phyloP scores from a whole-genome alignment of 2,329 filamentous ascomycete species.

The Penicillium sp. region DNA sequence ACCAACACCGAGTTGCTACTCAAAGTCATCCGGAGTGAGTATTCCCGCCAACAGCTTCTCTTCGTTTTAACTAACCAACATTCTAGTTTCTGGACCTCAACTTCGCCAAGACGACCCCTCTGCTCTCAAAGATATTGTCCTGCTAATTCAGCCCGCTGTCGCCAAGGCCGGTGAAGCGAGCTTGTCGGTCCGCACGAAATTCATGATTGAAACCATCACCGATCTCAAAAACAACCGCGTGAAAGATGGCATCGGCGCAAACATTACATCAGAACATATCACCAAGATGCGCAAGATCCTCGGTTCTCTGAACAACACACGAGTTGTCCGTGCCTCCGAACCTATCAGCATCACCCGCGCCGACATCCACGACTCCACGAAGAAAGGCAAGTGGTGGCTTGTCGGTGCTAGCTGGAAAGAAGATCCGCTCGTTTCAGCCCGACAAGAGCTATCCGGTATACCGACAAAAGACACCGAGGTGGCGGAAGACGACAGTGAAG shows the following conservation, averaged over 20 bases:
- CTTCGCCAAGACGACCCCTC: constrained; percentile 84
- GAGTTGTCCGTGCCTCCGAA: constrained; percentile 65
- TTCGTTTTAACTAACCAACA: constrained; percentile 13
- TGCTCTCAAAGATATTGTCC: constrained; percentile 80
- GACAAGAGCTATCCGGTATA: constrained; percentile 27
- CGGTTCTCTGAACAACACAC: constrained; percentile 62
- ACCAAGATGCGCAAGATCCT: constrained; percentile 84
- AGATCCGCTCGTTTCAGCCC: constrained; percentile 35
- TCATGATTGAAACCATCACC: constrained; percentile 95
- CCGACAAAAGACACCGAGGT: constrained; percentile 10
- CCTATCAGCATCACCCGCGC: constrained; percentile 73
- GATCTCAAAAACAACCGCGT: constrained; percentile 91
- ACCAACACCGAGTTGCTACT: constrained; percentile 83
- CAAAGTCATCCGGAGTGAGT: constrained; percentile 65
- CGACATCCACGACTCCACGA: constrained; percentile 77
- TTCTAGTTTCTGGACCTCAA: constrained; percentile 63
- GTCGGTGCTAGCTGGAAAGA: constrained; percentile 84
- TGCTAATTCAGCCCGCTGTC: constrained; percentile 67
- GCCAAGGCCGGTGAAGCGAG: constrained; percentile 61
- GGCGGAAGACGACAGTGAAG: constrained; percentile 30
- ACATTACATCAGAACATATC: constrained; percentile 71
- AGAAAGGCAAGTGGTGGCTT: constrained; percentile 96
- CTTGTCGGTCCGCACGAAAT: constrained; percentile 81
- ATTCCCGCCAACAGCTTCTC: neutral
- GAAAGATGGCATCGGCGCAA: constrained; percentile 67